Evolutionary conservation across 805 yeast species (phyloP), one percentile per base, ranked within the genome.

Genomic region (Myxozyma udenii): DNA sequence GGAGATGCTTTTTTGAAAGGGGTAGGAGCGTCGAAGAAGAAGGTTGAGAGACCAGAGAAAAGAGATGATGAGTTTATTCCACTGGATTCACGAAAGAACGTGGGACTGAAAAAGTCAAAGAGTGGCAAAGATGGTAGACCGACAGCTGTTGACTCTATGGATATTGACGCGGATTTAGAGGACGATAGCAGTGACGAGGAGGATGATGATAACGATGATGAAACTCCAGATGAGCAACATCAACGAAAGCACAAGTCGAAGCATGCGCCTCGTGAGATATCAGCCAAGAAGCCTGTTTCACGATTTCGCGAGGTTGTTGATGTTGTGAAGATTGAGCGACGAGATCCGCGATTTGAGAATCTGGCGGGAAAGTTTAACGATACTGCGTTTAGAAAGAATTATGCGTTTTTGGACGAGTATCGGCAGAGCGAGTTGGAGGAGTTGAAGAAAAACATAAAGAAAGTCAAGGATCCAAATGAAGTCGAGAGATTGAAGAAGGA

Each of bases 281-380:
- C 93, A 4, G 73, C 95, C 0, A 88, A 85, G 67, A 77, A 71
- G 58, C 84, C 83, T 16, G 95, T 85, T 0, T 72, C 87, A 0
- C 74, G 75, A 57, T 73, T 87, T 33, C 76, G 98, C 58, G 81
- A 83, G 40, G 82, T 90, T 11, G 91, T 74, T 1, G 61, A 50
- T 19, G 72, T 71, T 3, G 67, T 67, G 22, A 55, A 57, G 26
- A 67, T 58, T 65, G 69, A 50, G 62, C 67, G 45, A 62, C 77
- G 79, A 44, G 98, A 93, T 71, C 84, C 95, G 30, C 76, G 98
- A 61, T 93, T 93, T 66, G 96, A 93, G 68, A 78, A 91, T 2
- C 89, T 96, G 0, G 80, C 81, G 57, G 98, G 98, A 51, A 84
- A 81, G 61, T 87, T 93, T 0, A 91, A 90, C 65, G 70, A 78